Evolutionary conservation across 177 flowering plant species (phyloP).

Genomic region (Tripterygium wilfordii): DNA sequence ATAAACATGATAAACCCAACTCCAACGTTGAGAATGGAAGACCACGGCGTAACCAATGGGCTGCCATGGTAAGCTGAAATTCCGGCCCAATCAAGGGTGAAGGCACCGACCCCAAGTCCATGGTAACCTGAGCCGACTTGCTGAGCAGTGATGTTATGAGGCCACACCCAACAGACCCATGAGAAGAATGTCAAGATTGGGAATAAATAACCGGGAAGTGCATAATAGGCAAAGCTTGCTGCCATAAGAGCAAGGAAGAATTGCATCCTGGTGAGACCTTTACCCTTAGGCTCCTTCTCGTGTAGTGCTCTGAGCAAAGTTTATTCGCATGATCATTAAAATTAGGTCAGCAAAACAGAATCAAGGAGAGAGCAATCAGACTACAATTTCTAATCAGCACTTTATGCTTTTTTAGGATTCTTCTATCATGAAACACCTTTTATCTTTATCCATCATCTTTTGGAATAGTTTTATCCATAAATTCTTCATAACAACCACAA

Average conservation of each 20-base stretch:
- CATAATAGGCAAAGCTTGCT: slow-evolving; percentile 73
- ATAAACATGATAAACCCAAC: slow-evolving; percentile 86
- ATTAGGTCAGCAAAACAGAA: not conserved
- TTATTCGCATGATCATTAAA: not conserved
- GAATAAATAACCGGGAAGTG: slow-evolving; percentile 83
- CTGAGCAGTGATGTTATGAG: slow-evolving; percentile 82
- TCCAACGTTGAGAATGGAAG: slow-evolving; percentile 77
- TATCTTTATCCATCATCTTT: too few relatives aligned
- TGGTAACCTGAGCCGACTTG: slow-evolving; percentile 87
- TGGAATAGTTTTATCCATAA: too few relatives aligned
- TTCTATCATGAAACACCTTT: too few relatives aligned
- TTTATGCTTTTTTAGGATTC: too few relatives aligned
- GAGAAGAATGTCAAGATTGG: slow-evolving; percentile 88
- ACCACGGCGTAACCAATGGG: slow-evolving; percentile 81
- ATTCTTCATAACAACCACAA: not conserved
- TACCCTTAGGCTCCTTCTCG: slow-evolving; percentile 56
- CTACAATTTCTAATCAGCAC: too few relatives aligned
- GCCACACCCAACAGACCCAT: slow-evolving; percentile 97
- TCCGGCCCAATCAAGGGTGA: slow-evolving; percentile 94
- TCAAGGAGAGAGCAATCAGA: too few relatives aligned
- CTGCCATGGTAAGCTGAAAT: slow-evolving; percentile 95
- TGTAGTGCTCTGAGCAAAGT: slow-evolving; percentile 74
- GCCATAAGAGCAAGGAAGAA: slow-evolving; percentile 68
- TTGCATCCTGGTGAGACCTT: slow-evolving; percentile 70
- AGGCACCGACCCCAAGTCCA: slow-evolving; percentile 91